These are phyloP conservation scores for Abelmoschus esculentus DNA, from an alignment of 345 rosid species.

Conservation along the genomic window DNA sequence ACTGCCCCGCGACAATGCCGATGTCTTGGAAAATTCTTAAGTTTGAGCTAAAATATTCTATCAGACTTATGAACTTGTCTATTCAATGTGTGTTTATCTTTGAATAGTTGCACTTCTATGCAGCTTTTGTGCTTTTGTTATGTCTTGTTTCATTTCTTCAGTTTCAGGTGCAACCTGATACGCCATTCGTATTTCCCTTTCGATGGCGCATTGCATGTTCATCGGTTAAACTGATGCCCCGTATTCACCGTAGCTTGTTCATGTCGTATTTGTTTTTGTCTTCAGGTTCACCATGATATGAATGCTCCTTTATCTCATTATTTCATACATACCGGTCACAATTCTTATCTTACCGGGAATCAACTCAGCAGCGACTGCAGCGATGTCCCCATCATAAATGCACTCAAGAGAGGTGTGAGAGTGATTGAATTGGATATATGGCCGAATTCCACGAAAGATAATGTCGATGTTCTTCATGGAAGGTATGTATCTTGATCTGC, in stretches of 20 bases:
- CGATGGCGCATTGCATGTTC: neutral
- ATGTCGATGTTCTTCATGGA: constrained; percentile 89
- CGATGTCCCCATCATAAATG: constrained; percentile 66
- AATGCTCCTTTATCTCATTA: constrained; percentile 82
- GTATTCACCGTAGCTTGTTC: no score
- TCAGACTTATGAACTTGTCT: neutral
- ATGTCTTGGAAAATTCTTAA: neutral
- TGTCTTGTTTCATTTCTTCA: no score
- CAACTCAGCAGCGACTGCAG: constrained; percentile 96
- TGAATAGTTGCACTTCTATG: neutral
- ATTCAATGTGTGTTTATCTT: neutral
- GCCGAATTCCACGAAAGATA: constrained; percentile 75
- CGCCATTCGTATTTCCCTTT: neutral
- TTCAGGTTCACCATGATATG: constrained; percentile 88
- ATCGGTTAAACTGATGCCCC: neutral
- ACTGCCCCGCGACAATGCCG: neutral
- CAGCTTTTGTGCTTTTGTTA: neutral
- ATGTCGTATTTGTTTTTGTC: constrained; percentile 9
- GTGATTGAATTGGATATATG: constrained; percentile 90
- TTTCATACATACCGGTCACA: constrained; percentile 80
- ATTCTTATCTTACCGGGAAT: constrained; percentile 88
- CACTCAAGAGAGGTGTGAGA: constrained; percentile 68
- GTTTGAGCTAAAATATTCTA: neutral
- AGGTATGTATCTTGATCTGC: constrained; percentile 36
- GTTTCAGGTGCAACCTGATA: no score